phyloP scores from a whole-genome alignment of 1,139 yeast species.

The Zygoascus sp. region DNA sequence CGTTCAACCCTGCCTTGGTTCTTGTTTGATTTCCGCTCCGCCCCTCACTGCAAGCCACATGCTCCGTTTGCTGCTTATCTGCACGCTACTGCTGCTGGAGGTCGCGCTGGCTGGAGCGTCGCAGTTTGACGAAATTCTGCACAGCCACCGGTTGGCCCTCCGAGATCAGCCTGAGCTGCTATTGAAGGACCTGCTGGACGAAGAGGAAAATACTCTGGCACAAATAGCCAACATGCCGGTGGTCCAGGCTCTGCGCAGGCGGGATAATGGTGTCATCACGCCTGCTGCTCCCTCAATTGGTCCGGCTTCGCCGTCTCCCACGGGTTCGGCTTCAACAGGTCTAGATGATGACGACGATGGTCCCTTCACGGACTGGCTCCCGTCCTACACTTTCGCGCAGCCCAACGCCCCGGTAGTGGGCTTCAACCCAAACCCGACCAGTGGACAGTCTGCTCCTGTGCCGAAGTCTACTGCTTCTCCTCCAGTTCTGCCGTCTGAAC shows the following conservation, averaged over 20 bases:
- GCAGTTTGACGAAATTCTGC: neutral
- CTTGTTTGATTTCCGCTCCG: no score
- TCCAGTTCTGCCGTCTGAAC: no score
- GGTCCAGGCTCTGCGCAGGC: neutral
- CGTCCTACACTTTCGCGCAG: slow-evolving; percentile 2
- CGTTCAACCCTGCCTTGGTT: neutral
- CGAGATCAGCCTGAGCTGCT: neutral
- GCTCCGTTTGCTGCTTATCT: no score
- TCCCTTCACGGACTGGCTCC: neutral
- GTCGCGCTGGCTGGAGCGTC: neutral
- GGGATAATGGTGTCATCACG: neutral
- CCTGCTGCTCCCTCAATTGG: slow-evolving; percentile 6
- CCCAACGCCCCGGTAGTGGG: slow-evolving; percentile 7
- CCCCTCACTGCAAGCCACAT: no score
- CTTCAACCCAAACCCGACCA: slow-evolving; percentile 3
- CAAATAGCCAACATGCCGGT: neutral
- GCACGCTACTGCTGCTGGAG: no score
- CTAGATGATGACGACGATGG: neutral
- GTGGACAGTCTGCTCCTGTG: neutral
- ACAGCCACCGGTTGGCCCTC: neutral
- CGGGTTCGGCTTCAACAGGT: neutral
- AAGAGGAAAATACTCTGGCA: neutral
- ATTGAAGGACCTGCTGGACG: neutral
- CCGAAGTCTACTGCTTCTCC: slow-evolving; percentile 17
- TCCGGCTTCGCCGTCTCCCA: slow-evolving; percentile 5